phyloP scores from a whole-genome alignment of 306 rosid species.

The Senna tora region DNA sequence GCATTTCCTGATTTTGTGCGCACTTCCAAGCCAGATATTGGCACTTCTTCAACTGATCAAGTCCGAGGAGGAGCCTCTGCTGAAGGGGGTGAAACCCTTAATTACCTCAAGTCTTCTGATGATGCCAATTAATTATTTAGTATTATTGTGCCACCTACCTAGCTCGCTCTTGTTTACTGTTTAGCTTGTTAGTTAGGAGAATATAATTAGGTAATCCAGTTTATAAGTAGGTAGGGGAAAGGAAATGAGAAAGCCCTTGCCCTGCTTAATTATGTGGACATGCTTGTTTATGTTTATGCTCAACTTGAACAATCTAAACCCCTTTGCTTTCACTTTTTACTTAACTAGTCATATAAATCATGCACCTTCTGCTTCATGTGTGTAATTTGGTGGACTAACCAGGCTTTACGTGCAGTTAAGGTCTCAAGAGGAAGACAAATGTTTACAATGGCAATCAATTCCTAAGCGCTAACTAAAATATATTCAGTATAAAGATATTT shows the following conservation, averaged over 20 bases:
- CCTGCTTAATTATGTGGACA: conserved; percentile 25
- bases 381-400: neutral
- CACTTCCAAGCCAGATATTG: neutral
- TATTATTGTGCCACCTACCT: neutral
- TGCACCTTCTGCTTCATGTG: conserved; percentile 39
- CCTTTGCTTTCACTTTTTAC: conserved; percentile 29
- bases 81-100: conserved; percentile 83
- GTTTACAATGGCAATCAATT: too few species aligned
- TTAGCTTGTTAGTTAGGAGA: conserved; percentile 40
- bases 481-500: too few species aligned
- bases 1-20: conserved; percentile 7
- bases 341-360: conserved; percentile 16
- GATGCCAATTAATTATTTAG: conserved; percentile 59
- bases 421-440: neutral
- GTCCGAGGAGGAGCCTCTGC: conserved; percentile 25
- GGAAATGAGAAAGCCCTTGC: conserved; percentile 10
- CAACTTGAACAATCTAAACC: conserved; percentile 31
- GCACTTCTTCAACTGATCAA: neutral
- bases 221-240: conserved; percentile 21
- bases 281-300: conserved; percentile 38
- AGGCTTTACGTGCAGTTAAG: neutral
- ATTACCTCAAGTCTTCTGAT: conserved; percentile 73
- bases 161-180: neutral
- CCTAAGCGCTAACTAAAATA: too few species aligned
- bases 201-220: conserved; percentile 43